Evolutionary conservation across 2,329 filamentous ascomycete species (phyloP).

Genomic region (Neoascochyta sp.): DNA sequence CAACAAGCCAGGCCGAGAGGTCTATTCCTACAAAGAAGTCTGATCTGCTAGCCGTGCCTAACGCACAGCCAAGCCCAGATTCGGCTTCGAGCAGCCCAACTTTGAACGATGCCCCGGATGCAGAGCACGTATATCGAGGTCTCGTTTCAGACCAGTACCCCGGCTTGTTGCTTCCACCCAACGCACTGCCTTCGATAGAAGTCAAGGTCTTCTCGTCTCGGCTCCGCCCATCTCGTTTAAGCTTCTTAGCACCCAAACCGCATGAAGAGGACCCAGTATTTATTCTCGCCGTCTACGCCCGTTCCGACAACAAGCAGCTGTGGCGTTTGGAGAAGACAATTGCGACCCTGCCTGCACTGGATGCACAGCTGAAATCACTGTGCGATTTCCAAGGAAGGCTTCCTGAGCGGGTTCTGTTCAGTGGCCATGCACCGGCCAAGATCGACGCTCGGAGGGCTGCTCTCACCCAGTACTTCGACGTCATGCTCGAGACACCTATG

Average conservation of each 20-base stretch:
- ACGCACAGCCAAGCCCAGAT: constrained; percentile 33
- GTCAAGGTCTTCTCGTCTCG: constrained; percentile 89
- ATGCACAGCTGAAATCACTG: constrained; percentile 73
- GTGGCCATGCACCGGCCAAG: constrained; percentile 87
- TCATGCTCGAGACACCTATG: constrained; percentile 76
- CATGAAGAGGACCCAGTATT: constrained; percentile 92
- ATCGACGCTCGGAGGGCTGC: constrained; percentile 80
- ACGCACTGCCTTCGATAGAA: constrained; percentile 79
- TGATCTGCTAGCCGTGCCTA: constrained; percentile 29
- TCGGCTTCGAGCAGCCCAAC: constrained; percentile 26
- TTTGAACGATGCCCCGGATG: constrained; percentile 30
- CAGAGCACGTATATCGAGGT: constrained; percentile 64
- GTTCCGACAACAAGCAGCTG: constrained; percentile 71
- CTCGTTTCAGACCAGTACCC: constrained; percentile 84
- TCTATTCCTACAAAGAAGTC: constrained; percentile 28
- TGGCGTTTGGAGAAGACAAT: constrained; percentile 96
- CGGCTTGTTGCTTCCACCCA: constrained; percentile 78
- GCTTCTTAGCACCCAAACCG: constrained; percentile 73
- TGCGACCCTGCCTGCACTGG: constrained; percentile 72
- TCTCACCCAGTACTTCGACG: constrained; percentile 80
- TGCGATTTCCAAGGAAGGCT: constrained; percentile 69
- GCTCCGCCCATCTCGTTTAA: constrained; percentile 87
- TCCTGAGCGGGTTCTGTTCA: constrained; percentile 83
- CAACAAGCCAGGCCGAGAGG: constrained; percentile 39
- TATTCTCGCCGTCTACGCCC: constrained; percentile 78